Base-by-base conservation (phyloP, 345 rosid species). In the Tarenaya hassleriana region DNA sequence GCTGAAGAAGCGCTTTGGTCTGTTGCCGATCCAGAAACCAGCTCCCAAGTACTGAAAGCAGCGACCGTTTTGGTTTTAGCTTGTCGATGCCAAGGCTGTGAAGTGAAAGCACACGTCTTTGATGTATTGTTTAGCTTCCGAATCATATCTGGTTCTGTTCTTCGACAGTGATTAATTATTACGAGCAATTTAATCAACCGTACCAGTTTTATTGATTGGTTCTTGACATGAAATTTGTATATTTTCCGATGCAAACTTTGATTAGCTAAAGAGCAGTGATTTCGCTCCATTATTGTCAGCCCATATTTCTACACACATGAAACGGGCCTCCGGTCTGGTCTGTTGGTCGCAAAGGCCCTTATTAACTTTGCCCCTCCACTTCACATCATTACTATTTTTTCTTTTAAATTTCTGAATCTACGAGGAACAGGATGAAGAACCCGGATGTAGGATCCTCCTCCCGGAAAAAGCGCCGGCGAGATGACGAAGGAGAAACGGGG, bases 31-130 rank as follows among this genome's bases (percentile, higher is more conserved):
- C 16, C 90, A 82, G 70, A 68, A 71, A 21, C 59, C 86, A 6
- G 86, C 96, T 46, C 82, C 15, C 39, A 84, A 82, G 68, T 84
- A 84, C 63, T 88, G 69, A 77, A 33, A 50, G 16, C 19, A 53
- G 55, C 56, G 38, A 32, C 19, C 3, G 8, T 35, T 7, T 37
- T 57, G 12, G 43, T 18, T 58, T 45, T 58, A 3, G 20, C 56
- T 16, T 35, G 56, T 13, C 16, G 10, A 7, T 33, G 50, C 20
- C 2, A 47, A 21, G 49, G 45, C 48, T 58, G 10, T 52, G 31
- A 51, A 15, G 42, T 41, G 47, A 37, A 32, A 58, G 43, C 33
- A 43, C 51, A 43, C 51, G 37, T 10, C 21, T 47, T 65, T 38
- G 27, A 29, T 63, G 11, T 11, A 9, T 10, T 9, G 0, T n/a